Base-by-base conservation (phyloP, 108 stramenopile species). In the Cyclotella cryptica region DNA sequence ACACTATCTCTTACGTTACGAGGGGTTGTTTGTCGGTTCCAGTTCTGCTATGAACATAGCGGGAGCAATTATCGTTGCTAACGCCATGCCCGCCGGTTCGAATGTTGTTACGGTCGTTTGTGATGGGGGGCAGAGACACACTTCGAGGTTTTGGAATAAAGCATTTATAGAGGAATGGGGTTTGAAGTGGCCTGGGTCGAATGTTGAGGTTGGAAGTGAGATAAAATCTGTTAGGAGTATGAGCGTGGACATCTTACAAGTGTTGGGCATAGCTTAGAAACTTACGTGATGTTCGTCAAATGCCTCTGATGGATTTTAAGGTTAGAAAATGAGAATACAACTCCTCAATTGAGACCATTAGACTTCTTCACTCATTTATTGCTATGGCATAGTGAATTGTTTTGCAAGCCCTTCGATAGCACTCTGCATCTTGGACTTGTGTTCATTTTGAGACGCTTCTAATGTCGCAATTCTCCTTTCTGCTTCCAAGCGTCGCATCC, bases 31-130 rank as follows among this genome's bases (percentile, higher is more conserved):
- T 83, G 91, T 99, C 15, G 98, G 98, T 46, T 96, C 94, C 18
- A 96, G 95, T 28, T 86, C 96, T 8, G 97, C 97, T n/a, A 93
- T 99, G 96, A 99, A 99, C 76, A 45, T 94, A 18, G 95, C 90
- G 19, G 96, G 95, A 5, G 96, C 97, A n/a, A 59, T 97, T 11
- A 74, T 84, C 28, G 88, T 85, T 10, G 97, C 95, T 19, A 85
- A 63, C 3, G 22, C 52, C 15, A 57, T 91, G 80, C 86, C 86
- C 15, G 49, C 68, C 6, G 85, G 74, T 9, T 88, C 88, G 61
- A 87, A 75, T 29, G 81, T 98, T 7, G 96, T 98, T 11, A 97
- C 98, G 12, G 82, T 98, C 10, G 78, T 97, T 66, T 98, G 98
- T 57, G 98, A 98, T 90, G 84, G 83, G 18, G 98, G 97, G 27